phyloP scores from a whole-genome alignment of 306 rosid species.

The Casuarina equisetifolia region DNA sequence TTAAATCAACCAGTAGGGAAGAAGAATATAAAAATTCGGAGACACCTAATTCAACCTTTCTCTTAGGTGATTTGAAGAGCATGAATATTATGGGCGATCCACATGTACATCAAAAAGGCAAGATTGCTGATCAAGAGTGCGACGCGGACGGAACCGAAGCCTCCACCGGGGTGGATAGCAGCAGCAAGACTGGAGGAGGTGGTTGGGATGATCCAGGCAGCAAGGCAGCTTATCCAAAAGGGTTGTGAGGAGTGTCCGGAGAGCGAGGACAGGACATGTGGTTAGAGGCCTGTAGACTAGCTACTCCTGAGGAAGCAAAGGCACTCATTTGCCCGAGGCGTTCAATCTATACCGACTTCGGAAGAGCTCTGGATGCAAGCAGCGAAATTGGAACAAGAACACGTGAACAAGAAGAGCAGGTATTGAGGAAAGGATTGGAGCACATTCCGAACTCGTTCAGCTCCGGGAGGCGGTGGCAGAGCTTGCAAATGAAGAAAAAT shows the following conservation, averaged over 20 bases:
- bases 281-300: constrained; percentile 87
- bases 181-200: constrained; percentile 88
- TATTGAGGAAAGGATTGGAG: constrained; percentile 82
- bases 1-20: no score
- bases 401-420: constrained; percentile 64
- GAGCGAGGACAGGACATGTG: constrained; percentile 89
- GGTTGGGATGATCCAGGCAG: constrained; percentile 80
- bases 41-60: no score
- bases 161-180: constrained; percentile 91
- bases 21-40: no score
- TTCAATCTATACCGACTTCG: constrained; percentile 70
- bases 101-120: constrained; percentile 81
- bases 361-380: constrained; percentile 93
- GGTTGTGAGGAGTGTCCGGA: constrained; percentile 93
- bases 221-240: constrained; percentile 72
- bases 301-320: constrained; percentile 86
- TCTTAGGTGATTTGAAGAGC: constrained; percentile 51
- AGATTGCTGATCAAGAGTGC: constrained; percentile 82
- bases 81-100: constrained; percentile 91
- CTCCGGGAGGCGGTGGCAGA: constrained; percentile 94
- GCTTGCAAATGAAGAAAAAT: constrained; percentile 85
- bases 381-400: constrained; percentile 73
- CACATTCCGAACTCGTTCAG: constrained; percentile 84
- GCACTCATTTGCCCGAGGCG: constrained; percentile 83
- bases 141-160: constrained; percentile 79